Evolutionary conservation across 108 stramenopile species (phyloP).

Genomic region (Skeletonema grethae): DNA sequence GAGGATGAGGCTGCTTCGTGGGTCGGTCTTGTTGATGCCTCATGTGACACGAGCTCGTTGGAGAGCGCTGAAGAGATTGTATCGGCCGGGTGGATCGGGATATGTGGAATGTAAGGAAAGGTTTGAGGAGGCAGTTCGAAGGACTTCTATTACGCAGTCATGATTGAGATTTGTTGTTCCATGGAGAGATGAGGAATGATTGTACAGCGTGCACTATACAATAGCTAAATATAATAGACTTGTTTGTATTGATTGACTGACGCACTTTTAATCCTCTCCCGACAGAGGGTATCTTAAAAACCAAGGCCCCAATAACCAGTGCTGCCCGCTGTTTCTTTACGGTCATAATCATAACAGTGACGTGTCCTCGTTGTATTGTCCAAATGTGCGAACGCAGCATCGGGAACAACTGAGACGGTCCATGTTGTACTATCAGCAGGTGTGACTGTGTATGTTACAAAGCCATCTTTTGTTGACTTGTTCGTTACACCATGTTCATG

Average conservation of each 20-base stretch:
- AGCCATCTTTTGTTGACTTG: slow-evolving; percentile 15
- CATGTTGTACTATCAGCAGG: slow-evolving; percentile 22
- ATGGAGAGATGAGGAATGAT: background rate
- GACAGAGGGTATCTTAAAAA: too few species aligned
- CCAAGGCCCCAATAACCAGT: background rate
- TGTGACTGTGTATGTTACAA: background rate
- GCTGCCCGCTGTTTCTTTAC: background rate
- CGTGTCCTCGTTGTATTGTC: slow-evolving; percentile 5
- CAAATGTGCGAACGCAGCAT: slow-evolving; percentile 10
- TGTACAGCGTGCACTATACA: background rate
- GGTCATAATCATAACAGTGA: slow-evolving; percentile 5
- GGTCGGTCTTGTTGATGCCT: slow-evolving; percentile 23
- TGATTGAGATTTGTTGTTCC: background rate
- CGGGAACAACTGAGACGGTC: slow-evolving; percentile 21
- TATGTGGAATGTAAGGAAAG: slow-evolving; percentile 36
- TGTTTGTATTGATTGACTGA: background rate
- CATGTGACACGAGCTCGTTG: slow-evolving; percentile 32
- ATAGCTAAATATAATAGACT: background rate
- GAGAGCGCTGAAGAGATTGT: slow-evolving; percentile 43
- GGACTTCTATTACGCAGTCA: slow-evolving; percentile 12
- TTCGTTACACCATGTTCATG: background rate
- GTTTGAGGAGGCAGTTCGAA: slow-evolving; percentile 38
- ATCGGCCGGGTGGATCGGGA: slow-evolving; percentile 36
- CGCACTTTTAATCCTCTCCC: too few species aligned
- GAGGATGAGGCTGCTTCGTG: slow-evolving; percentile 31